Evolutionary conservation across 345 rosid genomes (phyloP).

Genomic region (Sapria himalayana): DNA sequence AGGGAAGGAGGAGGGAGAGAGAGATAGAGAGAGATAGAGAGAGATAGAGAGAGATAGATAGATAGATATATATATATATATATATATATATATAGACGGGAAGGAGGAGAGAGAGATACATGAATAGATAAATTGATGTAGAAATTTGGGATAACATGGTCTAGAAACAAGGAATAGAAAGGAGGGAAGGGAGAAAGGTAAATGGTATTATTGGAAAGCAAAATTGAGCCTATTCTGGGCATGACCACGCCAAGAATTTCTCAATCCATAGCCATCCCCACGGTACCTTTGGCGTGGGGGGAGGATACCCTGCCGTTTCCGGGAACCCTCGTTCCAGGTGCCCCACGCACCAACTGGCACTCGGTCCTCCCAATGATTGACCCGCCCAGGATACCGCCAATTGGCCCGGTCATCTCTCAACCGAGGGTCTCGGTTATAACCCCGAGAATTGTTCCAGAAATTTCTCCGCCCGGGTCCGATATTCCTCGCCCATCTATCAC

Average conservation of each 20-base stretch:
- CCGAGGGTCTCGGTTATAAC: no score
- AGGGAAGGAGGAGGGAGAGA: no score
- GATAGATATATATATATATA: no score
- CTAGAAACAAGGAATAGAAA: no score
- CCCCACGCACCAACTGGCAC: constrained; percentile 16
- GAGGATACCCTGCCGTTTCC: constrained; percentile 28
- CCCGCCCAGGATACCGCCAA: background rate
- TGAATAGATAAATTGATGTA: no score
- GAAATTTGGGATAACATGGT: no score
- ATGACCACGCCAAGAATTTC: constrained; percentile 13
- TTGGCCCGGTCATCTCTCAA: background rate
- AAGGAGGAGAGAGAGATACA: no score
- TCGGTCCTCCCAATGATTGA: constrained; percentile 11
- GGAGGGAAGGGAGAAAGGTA: no score
- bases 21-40: no score
- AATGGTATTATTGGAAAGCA: constrained; percentile 12
- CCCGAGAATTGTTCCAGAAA: constrained; percentile 11
- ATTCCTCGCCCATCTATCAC: no score
- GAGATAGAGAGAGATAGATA: no score
- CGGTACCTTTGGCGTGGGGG: constrained; percentile 21
- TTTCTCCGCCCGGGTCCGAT: constrained; percentile 19
- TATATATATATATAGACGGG: no score
- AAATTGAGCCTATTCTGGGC: constrained; percentile 27
- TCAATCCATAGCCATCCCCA: constrained; percentile 14
- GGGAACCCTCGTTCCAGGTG: constrained; percentile 14